These are phyloP conservation scores for Barnettozyma botsteinii DNA, from an alignment of 805 yeast species.

Conservation along the genomic window DNA sequence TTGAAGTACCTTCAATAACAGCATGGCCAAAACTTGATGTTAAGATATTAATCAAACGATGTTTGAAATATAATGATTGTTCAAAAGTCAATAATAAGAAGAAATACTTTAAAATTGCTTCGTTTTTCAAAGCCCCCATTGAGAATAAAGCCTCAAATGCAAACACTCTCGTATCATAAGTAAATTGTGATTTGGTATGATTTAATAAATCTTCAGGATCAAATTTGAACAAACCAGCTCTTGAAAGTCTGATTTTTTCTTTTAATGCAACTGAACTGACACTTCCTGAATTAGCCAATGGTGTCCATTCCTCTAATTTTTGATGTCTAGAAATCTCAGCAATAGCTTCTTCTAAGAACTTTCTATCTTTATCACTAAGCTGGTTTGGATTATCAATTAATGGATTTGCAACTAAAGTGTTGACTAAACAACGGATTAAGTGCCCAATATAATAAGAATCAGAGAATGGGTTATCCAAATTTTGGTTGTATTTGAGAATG, in stretches of 20 bases:
- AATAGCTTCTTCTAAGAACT: conserved; percentile 42
- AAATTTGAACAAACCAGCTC: conserved; percentile 46
- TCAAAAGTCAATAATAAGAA: conserved; percentile 55
- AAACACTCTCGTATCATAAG: conserved; percentile 49
- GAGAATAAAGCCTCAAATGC: conserved; percentile 67
- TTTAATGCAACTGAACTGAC: conserved; percentile 52
- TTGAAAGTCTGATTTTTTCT: conserved; percentile 55
- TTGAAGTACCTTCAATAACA: conserved; percentile 57
- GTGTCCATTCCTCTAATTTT: conserved; percentile 81
- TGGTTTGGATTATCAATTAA: conserved; percentile 11
- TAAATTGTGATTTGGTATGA: conserved; percentile 42
- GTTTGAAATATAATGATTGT: conserved; percentile 45
- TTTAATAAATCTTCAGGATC: conserved; percentile 50
- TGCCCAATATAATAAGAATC: conserved; percentile 64
- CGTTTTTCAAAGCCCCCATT: conserved; percentile 73
- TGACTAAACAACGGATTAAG: conserved; percentile 50
- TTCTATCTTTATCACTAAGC: conserved; percentile 26
- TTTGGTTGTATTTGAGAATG: conserved; percentile 77
- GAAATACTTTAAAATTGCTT: conserved; percentile 52
- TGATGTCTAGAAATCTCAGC: conserved; percentile 69
- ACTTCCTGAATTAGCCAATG: conserved; percentile 55
- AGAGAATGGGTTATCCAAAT: conserved; percentile 67
- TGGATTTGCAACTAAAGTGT: conserved; percentile 28
- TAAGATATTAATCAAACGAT: conserved; percentile 43
- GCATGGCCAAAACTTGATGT: conserved; percentile 53